A percentile compares a stretch with the other conserved stretches of the same genome.
Evolutionary conservation across 2,329 filamentous ascomycete genomes (phyloP).

Genomic region (Hypoxylon sp.): DNA sequence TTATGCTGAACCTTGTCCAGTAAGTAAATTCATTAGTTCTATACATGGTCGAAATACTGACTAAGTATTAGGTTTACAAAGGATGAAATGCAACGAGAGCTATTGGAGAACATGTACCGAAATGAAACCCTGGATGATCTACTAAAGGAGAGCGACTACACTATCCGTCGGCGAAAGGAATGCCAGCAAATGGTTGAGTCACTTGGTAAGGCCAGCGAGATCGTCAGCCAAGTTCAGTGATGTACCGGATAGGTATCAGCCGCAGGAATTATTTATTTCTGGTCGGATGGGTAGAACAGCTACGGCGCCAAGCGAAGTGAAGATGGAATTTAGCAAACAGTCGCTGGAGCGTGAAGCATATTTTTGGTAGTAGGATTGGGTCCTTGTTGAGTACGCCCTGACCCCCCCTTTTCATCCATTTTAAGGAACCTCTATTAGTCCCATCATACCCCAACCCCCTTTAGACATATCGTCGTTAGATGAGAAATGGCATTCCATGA

Average conservation of each 20-base stretch:
- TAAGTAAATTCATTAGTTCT: constrained; percentile 66
- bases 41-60: constrained; percentile 40
- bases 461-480: constrained; percentile 40
- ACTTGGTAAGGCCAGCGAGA: constrained; percentile 89
- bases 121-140: constrained; percentile 91
- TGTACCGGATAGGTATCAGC: constrained; percentile 8
- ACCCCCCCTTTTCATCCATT: constrained; percentile 23
- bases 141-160: constrained; percentile 98
- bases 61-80: constrained; percentile 80
- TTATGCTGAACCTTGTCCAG: constrained; percentile 97
- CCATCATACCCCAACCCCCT: constrained; percentile 39
- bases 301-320: constrained; percentile 18
- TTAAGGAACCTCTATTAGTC: constrained; percentile 21
- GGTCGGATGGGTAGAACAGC: constrained; percentile 17
- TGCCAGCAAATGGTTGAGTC: constrained; percentile 99
- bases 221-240: constrained; percentile 85
- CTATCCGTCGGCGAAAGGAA: constrained; percentile 92
- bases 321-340: constrained; percentile 9
- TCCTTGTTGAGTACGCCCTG: constrained; percentile 32
- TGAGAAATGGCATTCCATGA: constrained; percentile 35
- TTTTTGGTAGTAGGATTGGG: constrained; percentile 28
- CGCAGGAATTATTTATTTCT: constrained; percentile 8
- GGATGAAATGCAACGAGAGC: constrained; percentile 97
- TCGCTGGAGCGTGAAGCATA: constrained; percentile 18
- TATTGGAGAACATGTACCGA: constrained; percentile 98